These are phyloP conservation scores for Mortierella alpina DNA, from an alignment of 192 early-diverging fungal species.

Conservation along the genomic window DNA sequence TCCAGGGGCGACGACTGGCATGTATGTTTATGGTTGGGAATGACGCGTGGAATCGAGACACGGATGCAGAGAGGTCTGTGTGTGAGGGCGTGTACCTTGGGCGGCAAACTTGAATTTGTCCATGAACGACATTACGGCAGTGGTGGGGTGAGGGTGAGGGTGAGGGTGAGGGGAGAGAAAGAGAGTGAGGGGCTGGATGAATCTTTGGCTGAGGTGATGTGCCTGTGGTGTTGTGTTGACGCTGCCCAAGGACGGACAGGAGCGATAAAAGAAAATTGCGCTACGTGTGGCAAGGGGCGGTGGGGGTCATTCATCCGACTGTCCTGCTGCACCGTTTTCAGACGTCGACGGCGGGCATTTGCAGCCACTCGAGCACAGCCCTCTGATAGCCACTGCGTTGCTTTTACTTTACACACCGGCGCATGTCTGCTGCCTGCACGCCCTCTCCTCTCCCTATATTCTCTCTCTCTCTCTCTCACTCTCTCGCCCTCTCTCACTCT, in stretches of 20 bases:
- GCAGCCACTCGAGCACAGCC: neutral
- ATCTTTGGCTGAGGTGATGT: neutral
- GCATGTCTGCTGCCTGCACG: no score
- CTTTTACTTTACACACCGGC: neutral
- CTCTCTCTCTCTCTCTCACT: neutral
- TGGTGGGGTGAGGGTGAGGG: neutral
- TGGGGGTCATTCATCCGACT: no score
- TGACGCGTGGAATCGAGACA: no score
- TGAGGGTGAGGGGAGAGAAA: neutral
- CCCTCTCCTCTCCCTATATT: neutral
- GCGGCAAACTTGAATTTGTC: slow-evolving; percentile 41
- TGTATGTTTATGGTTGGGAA: no score
- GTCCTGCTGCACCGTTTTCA: no score
- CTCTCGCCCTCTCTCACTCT: neutral
- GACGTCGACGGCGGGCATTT: no score
- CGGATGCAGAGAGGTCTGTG: neutral
- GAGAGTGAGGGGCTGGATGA: no score
- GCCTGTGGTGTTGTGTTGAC: no score
- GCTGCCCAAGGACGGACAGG: neutral
- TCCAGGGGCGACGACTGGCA: no score
- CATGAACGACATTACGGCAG: slow-evolving; percentile 39
- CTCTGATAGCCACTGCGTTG: no score
- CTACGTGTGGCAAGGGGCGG: neutral
- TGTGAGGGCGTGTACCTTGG: slow-evolving; percentile 19
- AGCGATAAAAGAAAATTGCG: neutral